A percentile compares a stretch with the other conserved stretches of the same genome.
These are phyloP conservation scores for Micractinium conductrix DNA, from an alignment of 139 green algal species.

Conservation along the genomic window DNA sequence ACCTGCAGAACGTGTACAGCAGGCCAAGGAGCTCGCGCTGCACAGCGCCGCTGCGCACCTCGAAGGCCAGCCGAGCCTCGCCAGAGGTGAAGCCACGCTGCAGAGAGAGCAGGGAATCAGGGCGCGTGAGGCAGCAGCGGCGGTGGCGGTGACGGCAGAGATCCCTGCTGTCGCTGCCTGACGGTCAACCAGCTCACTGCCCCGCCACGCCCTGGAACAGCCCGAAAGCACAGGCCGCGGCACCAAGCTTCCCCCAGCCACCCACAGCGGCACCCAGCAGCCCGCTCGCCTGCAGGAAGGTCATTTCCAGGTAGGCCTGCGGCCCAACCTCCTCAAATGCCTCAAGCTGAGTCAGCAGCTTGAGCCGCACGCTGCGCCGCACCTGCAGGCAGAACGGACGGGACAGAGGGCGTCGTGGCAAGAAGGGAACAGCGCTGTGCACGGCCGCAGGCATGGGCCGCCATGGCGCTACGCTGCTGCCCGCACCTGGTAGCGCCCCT, in stretches of 20 bases:
- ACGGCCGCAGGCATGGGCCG: too few relatives aligned
- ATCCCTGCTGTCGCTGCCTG: too few relatives aligned
- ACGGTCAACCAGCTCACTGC: too few relatives aligned
- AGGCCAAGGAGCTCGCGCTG: slow-evolving; percentile 49
- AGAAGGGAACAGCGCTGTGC: too few relatives aligned
- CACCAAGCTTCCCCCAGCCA: neutral
- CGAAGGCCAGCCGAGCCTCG: slow-evolving; percentile 42
- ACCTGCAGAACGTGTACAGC: slow-evolving; percentile 57
- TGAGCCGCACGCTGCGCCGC: slow-evolving; percentile 49
- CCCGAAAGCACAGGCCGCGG: neutral
- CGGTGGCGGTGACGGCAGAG: too few relatives aligned
- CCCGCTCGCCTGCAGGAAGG: slow-evolving; percentile 32
- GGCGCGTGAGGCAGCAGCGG: neutral
- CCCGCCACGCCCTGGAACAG: neutral
- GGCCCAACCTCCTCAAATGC: slow-evolving; percentile 30
- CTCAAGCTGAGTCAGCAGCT: slow-evolving; percentile 49
- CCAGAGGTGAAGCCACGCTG: slow-evolving; percentile 47
- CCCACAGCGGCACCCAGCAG: too few relatives aligned
- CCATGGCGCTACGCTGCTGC: neutral
- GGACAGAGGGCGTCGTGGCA: neutral
- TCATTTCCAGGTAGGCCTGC: slow-evolving; percentile 46
- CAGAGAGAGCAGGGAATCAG: neutral
- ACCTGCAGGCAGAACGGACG: slow-evolving; percentile 44
- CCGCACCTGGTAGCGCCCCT: slow-evolving; percentile 41
- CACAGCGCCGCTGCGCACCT: slow-evolving; percentile 12